Percentiles rank a stretch among this genome's conserved stretches.
phyloP scores from a whole-genome alignment of 2,329 filamentous ascomycete genomes.

The Xylariomycetidae sp. region DNA sequence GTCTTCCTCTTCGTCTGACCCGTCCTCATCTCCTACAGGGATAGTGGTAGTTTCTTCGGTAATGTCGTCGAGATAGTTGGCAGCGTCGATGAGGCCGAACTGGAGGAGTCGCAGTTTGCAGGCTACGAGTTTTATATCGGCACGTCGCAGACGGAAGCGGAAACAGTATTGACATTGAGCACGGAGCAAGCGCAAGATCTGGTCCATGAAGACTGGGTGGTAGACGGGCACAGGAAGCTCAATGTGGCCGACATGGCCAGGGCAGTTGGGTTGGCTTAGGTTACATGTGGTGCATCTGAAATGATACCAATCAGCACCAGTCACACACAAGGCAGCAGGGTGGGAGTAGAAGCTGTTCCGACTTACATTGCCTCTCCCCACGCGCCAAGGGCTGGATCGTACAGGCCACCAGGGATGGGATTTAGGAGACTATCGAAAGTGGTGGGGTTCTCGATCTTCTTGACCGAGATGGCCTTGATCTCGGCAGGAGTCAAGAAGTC shows the following conservation, averaged over 20 bases:
- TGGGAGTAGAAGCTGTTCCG: slow-evolving; percentile 2
- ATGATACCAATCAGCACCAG: neutral
- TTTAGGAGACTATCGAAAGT: slow-evolving; percentile 94
- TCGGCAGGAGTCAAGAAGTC: slow-evolving; percentile 77
- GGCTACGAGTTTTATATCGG: slow-evolving; percentile 70
- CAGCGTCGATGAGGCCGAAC: slow-evolving; percentile 66
- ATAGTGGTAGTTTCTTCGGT: slow-evolving; percentile 27
- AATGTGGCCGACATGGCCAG: slow-evolving; percentile 92
- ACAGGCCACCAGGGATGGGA: slow-evolving; percentile 83
- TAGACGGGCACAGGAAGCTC: slow-evolving; percentile 91
- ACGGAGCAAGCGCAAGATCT: slow-evolving; percentile 77
- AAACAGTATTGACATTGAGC: slow-evolving; percentile 91
- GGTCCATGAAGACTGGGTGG: slow-evolving; percentile 95
- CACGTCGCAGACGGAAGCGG: slow-evolving; percentile 72
- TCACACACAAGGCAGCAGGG: neutral
- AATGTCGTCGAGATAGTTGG: slow-evolving; percentile 41
- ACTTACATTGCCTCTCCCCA: slow-evolving; percentile 80
- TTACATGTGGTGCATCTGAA: slow-evolving; percentile 87
- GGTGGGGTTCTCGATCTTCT: slow-evolving; percentile 85
- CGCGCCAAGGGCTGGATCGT: slow-evolving; percentile 86
- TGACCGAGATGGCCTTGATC: slow-evolving; percentile 85
- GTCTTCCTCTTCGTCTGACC: slow-evolving; percentile 61
- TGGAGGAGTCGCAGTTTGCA: slow-evolving; percentile 86
- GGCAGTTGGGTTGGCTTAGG: slow-evolving; percentile 73
- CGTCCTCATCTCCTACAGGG: slow-evolving; percentile 46